phyloP scores from a whole-genome alignment of 441 rosid species.

The Rhodomyrtus psidioides region DNA sequence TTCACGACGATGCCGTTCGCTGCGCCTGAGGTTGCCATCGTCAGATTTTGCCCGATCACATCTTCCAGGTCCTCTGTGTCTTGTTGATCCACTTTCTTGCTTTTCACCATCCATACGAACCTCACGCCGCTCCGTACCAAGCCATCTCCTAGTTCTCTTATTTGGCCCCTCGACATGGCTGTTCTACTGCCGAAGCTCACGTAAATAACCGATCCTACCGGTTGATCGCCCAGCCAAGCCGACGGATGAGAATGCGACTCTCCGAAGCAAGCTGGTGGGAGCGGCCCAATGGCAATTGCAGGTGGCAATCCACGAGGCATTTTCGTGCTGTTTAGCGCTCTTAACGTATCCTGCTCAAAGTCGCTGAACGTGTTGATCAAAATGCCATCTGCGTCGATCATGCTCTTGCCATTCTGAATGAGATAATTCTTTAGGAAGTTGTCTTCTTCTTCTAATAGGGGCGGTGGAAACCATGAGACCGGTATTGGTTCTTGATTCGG shows the following conservation, averaged over 20 bases:
- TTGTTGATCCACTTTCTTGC: conserved; percentile 26
- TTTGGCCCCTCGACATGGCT: conserved; percentile 24
- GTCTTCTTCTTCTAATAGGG: conserved; percentile 8
- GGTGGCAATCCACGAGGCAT: conserved; percentile 6
- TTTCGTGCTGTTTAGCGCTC: conserved; percentile 6
- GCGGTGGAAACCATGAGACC: conserved; percentile 24
- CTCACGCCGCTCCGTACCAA: conserved; percentile 15
- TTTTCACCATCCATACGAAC: conserved; percentile 32
- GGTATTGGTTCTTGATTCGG: conserved; percentile 21
- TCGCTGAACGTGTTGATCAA: conserved; percentile 19
- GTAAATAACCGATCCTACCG: conserved; percentile 13
- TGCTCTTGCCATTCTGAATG: conserved; percentile 16
- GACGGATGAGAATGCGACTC: background rate
- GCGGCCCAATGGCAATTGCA: conserved; percentile 19
- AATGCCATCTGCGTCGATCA: conserved; percentile 21
- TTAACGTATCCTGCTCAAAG: conserved; percentile 15
- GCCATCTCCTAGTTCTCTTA: conserved; percentile 25
- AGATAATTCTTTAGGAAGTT: conserved; percentile 7
- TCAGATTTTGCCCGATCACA: conserved; percentile 14
- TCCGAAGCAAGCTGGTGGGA: conserved; percentile 10
- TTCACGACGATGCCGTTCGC: conserved; percentile 25
- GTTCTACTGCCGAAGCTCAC: conserved; percentile 40
- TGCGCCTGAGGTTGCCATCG: background rate
- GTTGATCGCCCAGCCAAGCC: conserved; percentile 26
- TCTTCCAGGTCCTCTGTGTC: conserved; percentile 10